phyloP scores from a whole-genome alignment of 768 basidiomycete genomes.

The Nidula microcarpa region DNA sequence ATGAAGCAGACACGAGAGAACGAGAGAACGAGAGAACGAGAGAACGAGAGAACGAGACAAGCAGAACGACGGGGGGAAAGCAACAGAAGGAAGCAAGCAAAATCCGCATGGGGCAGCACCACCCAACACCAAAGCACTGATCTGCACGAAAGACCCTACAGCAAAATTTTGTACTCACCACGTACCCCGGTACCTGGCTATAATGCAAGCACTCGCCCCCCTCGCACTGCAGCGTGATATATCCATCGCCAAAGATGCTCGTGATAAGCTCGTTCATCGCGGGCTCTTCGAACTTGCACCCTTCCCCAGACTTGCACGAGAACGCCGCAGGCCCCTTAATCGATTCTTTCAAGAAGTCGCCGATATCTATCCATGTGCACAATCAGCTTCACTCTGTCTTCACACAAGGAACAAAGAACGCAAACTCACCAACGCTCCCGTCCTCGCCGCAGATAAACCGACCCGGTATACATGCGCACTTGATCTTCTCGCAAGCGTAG shows the following conservation, averaged over 20 bases:
- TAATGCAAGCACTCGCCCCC: slow-evolving; percentile 94
- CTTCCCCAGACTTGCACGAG: slow-evolving; percentile 65
- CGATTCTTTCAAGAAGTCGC: slow-evolving; percentile 85
- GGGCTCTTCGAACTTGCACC: slow-evolving; percentile 91
- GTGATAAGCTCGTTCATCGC: slow-evolving; percentile 96
- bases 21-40: too few relatives aligned
- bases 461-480: slow-evolving; percentile 91
- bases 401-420: neutral
- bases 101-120: too few relatives aligned
- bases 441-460: slow-evolving; percentile 95
- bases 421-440: slow-evolving; percentile 79
- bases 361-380: slow-evolving; percentile 61
- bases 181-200: slow-evolving; percentile 93
- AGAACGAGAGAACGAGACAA: too few relatives aligned
- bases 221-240: slow-evolving; percentile 83
- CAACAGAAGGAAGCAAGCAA: too few relatives aligned
- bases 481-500: slow-evolving; percentile 80
- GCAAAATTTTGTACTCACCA: slow-evolving; percentile 36
- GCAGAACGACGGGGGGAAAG: too few relatives aligned
- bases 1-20: too few relatives aligned
- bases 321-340: slow-evolving; percentile 92
- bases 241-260: slow-evolving; percentile 88
- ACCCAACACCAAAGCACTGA: too few relatives aligned
- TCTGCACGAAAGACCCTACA: too few relatives aligned
- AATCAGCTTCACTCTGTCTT: neutral